A percentile compares a stretch with the other conserved stretches of the same genome.
phyloP scores from a whole-genome alignment of 164 flowering plant species.

The Nymphaea thermarum region DNA sequence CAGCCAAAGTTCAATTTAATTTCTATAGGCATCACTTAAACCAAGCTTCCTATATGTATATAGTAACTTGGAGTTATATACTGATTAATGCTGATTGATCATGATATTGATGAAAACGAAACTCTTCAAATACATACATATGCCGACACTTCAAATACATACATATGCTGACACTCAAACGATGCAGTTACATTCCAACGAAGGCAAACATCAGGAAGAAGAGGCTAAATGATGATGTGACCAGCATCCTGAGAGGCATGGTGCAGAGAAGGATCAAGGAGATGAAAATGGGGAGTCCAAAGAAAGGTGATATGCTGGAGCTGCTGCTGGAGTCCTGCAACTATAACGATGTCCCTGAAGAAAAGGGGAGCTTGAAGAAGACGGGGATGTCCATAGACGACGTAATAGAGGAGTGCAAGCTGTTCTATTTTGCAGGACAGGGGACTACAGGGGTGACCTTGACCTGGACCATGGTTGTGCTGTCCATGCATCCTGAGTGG shows the following conservation, averaged over 20 bases:
- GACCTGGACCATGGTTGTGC: slow-evolving; percentile 32
- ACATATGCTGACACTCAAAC: too few relatives aligned
- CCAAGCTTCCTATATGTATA: too few relatives aligned
- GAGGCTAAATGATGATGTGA: slow-evolving; percentile 3
- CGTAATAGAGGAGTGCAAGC: slow-evolving; percentile 41
- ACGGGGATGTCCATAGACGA: slow-evolving; percentile 29
- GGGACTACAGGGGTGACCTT: slow-evolving; percentile 33
- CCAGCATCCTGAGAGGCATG: slow-evolving; percentile 1
- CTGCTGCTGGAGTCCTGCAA: slow-evolving; percentile 8
- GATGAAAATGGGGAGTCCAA: slow-evolving; percentile 3
- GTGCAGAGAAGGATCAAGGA: slow-evolving; percentile 6
- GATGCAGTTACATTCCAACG: slow-evolving; percentile 8
- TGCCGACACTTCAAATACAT: too few relatives aligned
- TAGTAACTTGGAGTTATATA: too few relatives aligned
- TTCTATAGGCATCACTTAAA: too few relatives aligned
- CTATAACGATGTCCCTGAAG: not conserved
- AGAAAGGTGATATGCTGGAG: slow-evolving; percentile 6
- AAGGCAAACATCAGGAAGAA: slow-evolving; percentile 7
- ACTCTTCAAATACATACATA: too few relatives aligned
- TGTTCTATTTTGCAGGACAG: slow-evolving; percentile 42
- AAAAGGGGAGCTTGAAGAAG: not conserved
- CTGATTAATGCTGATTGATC: too few relatives aligned
- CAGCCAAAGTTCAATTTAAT: too few relatives aligned
- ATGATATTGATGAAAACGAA: too few relatives aligned
- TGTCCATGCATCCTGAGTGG: slow-evolving; percentile 37